These are phyloP conservation scores for Penicillium verhagenii DNA, from an alignment of 495 filamentous ascomycete species.

Conservation along the genomic window DNA sequence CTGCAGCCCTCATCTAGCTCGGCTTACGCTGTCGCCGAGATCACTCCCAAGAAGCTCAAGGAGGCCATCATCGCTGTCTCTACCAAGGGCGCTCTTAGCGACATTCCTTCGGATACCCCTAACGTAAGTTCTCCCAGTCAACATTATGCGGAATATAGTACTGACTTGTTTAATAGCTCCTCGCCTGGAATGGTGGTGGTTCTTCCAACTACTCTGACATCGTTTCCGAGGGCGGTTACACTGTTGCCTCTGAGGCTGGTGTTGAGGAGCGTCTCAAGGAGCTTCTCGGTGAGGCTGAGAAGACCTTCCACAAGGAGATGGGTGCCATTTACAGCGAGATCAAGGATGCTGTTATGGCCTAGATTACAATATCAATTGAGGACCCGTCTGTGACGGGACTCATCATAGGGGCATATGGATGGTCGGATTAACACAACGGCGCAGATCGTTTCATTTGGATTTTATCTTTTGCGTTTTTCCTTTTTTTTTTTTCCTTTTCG, in stretches of 20 bases:
- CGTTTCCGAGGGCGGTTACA: constrained; percentile 60
- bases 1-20: constrained; percentile 88
- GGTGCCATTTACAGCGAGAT: constrained; percentile 50
- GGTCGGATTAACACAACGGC: constrained; percentile 32
- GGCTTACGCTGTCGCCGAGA: constrained; percentile 80
- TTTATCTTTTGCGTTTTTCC: constrained; percentile 13
- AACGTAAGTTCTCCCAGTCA: constrained; percentile 55
- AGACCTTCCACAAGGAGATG: constrained; percentile 36
- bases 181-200: constrained; percentile 99
- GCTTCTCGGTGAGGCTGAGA: constrained; percentile 37
- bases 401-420: constrained; percentile 28
- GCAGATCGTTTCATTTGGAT: constrained; percentile 31
- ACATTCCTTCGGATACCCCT: constrained; percentile 81
- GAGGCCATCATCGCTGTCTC: constrained; percentile 78
- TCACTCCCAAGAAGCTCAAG: constrained; percentile 96
- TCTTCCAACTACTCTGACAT: constrained; percentile 87
- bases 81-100: constrained; percentile 73
- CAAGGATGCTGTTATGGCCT: constrained; percentile 42
- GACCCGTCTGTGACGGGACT: constrained; percentile 22
- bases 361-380: constrained; percentile 24
- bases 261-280: constrained; percentile 32
- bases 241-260: constrained; percentile 21
- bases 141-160: background rate
- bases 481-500: constrained; percentile 10
- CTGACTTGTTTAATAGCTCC: constrained; percentile 59